Conservation (phyloP, 257 asterid genomes). For the Perilla frutescens region DNA sequence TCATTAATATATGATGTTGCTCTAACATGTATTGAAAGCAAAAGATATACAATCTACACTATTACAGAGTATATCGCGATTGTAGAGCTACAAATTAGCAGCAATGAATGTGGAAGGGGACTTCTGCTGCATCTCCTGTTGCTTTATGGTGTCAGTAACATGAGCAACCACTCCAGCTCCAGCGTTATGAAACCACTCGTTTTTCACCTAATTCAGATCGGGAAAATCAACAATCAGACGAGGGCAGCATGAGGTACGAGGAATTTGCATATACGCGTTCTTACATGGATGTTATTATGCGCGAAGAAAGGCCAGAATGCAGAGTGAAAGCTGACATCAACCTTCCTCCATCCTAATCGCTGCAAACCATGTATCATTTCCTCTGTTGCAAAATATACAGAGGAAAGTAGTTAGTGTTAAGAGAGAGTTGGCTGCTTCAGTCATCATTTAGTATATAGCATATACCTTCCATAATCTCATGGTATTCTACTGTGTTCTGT, state of each 20-base stretch:
- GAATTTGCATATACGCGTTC: slow-evolving; percentile 11
- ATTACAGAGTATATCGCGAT: not conserved
- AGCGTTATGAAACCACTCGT: slow-evolving; percentile 84
- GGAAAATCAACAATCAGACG: not conserved
- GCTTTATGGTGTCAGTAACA: slow-evolving; percentile 79
- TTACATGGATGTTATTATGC: slow-evolving; percentile 92
- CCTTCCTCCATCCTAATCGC: slow-evolving; percentile 81
- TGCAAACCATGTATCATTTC: slow-evolving; percentile 89
- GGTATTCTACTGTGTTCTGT: slow-evolving; percentile 69
- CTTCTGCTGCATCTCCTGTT: slow-evolving; percentile 61
- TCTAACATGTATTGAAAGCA: not conserved
- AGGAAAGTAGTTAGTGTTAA: slow-evolving; percentile 9
- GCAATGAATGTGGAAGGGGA: slow-evolving; percentile 48
- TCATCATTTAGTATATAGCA: not conserved
- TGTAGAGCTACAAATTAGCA: slow-evolving; percentile 56
- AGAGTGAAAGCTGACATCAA: slow-evolving; percentile 91
- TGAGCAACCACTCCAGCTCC: slow-evolving; percentile 94
- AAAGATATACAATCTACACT: not conserved
- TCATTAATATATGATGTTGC: not conserved
- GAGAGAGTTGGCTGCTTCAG: slow-evolving; percentile 21
- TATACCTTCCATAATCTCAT: slow-evolving; percentile 88
- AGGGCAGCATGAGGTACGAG: not conserved
- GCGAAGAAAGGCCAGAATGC: slow-evolving; percentile 95
- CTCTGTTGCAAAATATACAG: slow-evolving; percentile 50
- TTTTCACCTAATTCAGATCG: slow-evolving; percentile 66